Percentiles rank a stretch among this genome's conserved stretches.
phyloP scores from a whole-genome alignment of 1,284 basidiomycete genomes.

The Trametes polyzona region DNA sequence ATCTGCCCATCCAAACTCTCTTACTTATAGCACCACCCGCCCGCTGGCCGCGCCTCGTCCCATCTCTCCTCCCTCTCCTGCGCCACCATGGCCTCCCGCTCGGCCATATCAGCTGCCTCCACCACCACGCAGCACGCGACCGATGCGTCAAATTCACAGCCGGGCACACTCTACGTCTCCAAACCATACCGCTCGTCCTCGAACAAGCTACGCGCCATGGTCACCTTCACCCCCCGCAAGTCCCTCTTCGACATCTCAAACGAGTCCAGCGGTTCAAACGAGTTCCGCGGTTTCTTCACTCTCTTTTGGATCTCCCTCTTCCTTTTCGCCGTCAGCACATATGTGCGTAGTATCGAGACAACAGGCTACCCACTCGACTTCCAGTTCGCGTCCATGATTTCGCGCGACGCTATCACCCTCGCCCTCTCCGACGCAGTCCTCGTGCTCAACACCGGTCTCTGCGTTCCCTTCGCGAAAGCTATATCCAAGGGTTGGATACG shows the following conservation, averaged over 20 bases:
- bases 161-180: slow-evolving; percentile 72
- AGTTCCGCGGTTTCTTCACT: slow-evolving; percentile 93
- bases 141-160: background rate
- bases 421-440: slow-evolving; percentile 86
- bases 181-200: slow-evolving; percentile 71
- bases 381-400: slow-evolving; percentile 88
- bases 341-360: slow-evolving; percentile 75
- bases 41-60: background rate
- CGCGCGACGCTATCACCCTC: slow-evolving; percentile 82
- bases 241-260: slow-evolving; percentile 87
- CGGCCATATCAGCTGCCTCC: slow-evolving; percentile 1
- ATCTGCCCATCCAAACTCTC: no score
- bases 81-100: slow-evolving; percentile 19
- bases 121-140: background rate
- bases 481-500: slow-evolving; percentile 77
- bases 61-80: background rate
- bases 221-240: slow-evolving; percentile 84
- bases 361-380: slow-evolving; percentile 82
- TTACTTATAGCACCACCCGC: background rate
- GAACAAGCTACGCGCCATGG: slow-evolving; percentile 73
- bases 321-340: slow-evolving; percentile 78
- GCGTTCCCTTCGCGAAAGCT: slow-evolving; percentile 84
- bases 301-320: slow-evolving; percentile 92
- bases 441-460: slow-evolving; percentile 75
- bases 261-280: slow-evolving; percentile 71